Evolutionary conservation across 345 rosid genomes (phyloP).

Genomic region (Eucalyptus curtisii): DNA sequence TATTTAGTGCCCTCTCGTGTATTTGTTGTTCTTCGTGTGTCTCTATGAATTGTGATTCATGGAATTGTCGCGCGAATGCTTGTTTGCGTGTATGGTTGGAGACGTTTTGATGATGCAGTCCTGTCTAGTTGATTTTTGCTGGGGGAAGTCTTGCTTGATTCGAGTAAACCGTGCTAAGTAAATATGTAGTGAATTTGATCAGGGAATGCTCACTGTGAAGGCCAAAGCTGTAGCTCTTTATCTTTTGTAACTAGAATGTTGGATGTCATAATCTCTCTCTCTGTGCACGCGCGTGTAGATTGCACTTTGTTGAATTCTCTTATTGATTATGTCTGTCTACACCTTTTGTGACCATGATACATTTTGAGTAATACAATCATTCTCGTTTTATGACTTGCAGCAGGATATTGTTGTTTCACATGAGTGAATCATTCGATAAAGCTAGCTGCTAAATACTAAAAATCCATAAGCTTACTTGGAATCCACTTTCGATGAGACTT

Average conservation of each 20-base stretch:
- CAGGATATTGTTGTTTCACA: background rate
- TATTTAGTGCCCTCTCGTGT: too few relatives aligned
- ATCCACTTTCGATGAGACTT: background rate
- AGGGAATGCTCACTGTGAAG: too few relatives aligned
- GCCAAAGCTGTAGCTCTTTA: background rate
- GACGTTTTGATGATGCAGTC: too few relatives aligned
- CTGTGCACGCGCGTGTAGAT: accelerated
- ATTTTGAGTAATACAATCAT: background rate
- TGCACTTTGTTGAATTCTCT: background rate
- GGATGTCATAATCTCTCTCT: background rate
- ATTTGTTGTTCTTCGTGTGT: too few relatives aligned
- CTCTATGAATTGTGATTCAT: too few relatives aligned
- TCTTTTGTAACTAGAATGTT: background rate
- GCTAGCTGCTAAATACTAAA: background rate
- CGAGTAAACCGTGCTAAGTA: too few relatives aligned
- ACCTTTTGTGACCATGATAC: background rate
- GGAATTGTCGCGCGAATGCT: too few relatives aligned
- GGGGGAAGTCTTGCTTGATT: too few relatives aligned
- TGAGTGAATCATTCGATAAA: background rate
- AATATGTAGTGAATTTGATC: too few relatives aligned
- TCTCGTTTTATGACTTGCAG: background rate
- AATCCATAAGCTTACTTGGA: background rate
- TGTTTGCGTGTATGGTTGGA: too few relatives aligned
- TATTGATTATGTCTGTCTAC: background rate
- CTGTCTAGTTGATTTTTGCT: too few relatives aligned